Evolutionary conservation across 352 stramenopile species (phyloP).

Genomic region (Phytopythium ostracodes): DNA sequence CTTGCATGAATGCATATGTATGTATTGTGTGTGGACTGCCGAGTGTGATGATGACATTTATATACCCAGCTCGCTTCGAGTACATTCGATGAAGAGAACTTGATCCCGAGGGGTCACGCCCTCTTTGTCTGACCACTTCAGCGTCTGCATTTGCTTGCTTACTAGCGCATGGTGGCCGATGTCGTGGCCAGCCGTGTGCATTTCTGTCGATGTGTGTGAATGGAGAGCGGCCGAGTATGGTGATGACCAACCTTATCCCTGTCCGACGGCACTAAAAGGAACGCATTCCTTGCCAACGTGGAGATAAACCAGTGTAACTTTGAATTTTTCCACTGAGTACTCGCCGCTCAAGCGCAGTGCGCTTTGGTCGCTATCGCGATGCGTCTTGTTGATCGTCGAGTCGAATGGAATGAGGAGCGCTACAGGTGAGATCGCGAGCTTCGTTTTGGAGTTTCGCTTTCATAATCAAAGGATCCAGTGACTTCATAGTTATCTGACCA

Average conservation of each 20-base stretch:
- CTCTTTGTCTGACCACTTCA: constrained; percentile 81
- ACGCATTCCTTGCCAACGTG: constrained; percentile 77
- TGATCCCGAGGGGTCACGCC: constrained; percentile 85
- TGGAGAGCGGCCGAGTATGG: constrained; percentile 38
- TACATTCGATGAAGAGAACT: constrained; percentile 84
- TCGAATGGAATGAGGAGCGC: constrained; percentile 73
- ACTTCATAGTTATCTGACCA: constrained; percentile 90
- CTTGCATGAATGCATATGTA: constrained; percentile 20
- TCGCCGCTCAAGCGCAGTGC: constrained; percentile 13
- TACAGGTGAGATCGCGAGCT: constrained; percentile 66
- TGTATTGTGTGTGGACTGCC: constrained; percentile 11
- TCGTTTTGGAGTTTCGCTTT: constrained; percentile 68
- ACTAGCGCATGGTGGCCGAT: no score
- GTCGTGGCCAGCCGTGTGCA: constrained; percentile 4
- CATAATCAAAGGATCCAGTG: constrained; percentile 83
- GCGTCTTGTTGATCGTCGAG: background rate
- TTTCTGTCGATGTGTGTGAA: constrained; percentile 6
- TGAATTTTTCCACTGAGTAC: constrained; percentile 38
- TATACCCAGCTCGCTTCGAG: constrained; percentile 89
- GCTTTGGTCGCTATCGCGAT: constrained; percentile 24
- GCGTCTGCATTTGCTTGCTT: background rate
- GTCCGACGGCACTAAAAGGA: constrained; percentile 65
- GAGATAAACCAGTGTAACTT: constrained; percentile 90
- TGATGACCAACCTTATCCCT: constrained; percentile 89
- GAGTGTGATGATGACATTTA: constrained; percentile 88